phyloP scores from a whole-genome alignment of 208 protist species.

The Leishmania amazonensis region DNA sequence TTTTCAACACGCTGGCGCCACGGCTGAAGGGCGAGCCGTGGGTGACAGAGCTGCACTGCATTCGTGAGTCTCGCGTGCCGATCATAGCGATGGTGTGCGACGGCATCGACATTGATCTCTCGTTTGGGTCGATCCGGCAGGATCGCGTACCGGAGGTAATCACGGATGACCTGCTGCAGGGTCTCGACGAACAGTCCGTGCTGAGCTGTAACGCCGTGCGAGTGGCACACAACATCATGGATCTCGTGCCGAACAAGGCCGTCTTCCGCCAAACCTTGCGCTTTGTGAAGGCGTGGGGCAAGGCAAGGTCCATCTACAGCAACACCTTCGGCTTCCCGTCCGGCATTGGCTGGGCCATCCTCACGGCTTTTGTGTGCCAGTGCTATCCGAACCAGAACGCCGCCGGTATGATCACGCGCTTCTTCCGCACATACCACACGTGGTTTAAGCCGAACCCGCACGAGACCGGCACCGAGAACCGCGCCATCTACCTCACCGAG shows the following conservation, averaged over 20 bases:
- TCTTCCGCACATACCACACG: constrained; percentile 93
- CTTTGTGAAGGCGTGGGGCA: constrained; percentile 98
- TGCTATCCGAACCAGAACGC: constrained; percentile 97
- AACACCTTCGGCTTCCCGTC: constrained; percentile 97
- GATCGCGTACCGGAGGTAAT: constrained; percentile 93
- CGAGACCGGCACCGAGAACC: constrained; percentile 78
- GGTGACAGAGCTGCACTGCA: constrained; percentile 87
- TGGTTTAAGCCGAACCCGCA: constrained; percentile 94
- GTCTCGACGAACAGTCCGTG: constrained; percentile 94
- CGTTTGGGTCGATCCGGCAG: constrained; percentile 93
- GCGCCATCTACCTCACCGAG: constrained; percentile 90
- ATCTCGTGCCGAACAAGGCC: constrained; percentile 95
- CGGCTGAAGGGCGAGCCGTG: constrained; percentile 76
- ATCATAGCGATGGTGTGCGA: constrained; percentile 97
- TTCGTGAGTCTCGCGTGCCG: constrained; percentile 95
- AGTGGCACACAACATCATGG: constrained; percentile 97
- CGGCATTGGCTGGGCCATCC: constrained; percentile 97
- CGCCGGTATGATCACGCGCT: constrained; percentile 90
- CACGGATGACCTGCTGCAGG: constrained; percentile 91
- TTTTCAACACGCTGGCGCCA: constrained; percentile 93
- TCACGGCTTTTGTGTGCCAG: constrained; percentile 97
- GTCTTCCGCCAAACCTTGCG: constrained; percentile 95
- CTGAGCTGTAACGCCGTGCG: constrained; percentile 96
- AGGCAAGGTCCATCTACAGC: constrained; percentile 94
- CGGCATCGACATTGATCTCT: constrained; percentile 97